Base-by-base conservation (phyloP, 225 moss, liverwort and hornwort species). In the Anthoceros angustus region DNA sequence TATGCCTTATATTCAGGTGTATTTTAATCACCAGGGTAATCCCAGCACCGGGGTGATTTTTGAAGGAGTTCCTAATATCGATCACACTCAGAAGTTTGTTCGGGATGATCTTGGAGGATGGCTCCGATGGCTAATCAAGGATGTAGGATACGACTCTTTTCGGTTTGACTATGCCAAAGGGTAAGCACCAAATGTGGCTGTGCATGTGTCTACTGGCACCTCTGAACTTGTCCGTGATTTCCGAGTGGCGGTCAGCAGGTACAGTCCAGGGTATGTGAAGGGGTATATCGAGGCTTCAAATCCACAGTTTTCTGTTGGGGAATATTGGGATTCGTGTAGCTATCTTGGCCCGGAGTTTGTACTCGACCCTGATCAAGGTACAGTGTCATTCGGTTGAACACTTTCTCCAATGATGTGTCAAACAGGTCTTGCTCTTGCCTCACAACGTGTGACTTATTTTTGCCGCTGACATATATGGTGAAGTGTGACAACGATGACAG, bases 101-200 rank as follows among this genome's bases (percentile, higher is more conserved):
- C 85, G 91, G 40, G 71, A 75, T 61, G 95, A 98, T 70, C 82
- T 98, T 24, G 88, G 86, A 68, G 73, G 75, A 32, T 98, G 95
- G 95, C 78, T 98, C 72, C 75, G 71, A 24, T 98, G 95, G 95
- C 71, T 89, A 10, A 72, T 82, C 69, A 74, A 91, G 43, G 88
- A 98, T 73, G 79, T 98, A 21, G 95, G 95, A 8, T 98, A 86
- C 75, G 80, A 42, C 42, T 73, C 85, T 70, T 75, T 91, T 67
- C 88, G 95, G 39, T 98, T 98, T 42, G 95, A 98, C 72, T 98
- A 82, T 73, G 82, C 85, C 39, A 98, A 98, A 74, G 91, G 95
- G 95, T 98, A 55, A 23, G 55, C 55, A 55, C 23, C n/a, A 55
- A 0, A 23, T 55, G n/a, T 18, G 55, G 55, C 18, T 15, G 6